Evolutionary conservation across 2,329 filamentous ascomycete species (phyloP).

Genomic region (Colletotrichum higginsianum): DNA sequence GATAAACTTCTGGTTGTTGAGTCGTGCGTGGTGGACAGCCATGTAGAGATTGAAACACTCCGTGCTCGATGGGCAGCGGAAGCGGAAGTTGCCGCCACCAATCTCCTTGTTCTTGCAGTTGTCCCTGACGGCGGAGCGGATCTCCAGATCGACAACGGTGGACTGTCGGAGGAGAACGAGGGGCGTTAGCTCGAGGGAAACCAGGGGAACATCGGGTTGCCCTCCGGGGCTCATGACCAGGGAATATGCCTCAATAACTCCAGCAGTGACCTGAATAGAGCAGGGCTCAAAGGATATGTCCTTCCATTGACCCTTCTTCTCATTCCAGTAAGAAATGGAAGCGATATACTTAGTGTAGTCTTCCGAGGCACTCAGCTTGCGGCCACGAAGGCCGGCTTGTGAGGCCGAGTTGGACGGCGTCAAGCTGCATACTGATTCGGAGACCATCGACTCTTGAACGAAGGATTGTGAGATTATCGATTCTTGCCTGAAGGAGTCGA

Average conservation of each 20-base stretch:
- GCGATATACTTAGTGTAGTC: slow-evolving; percentile 65
- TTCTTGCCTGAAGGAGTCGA: slow-evolving; percentile 22
- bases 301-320: slow-evolving; percentile 72
- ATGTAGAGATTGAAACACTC: slow-evolving; percentile 89
- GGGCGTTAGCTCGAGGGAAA: slow-evolving; percentile 89
- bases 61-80: slow-evolving; percentile 82
- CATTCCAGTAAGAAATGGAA: slow-evolving; percentile 74
- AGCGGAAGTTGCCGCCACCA: slow-evolving; percentile 85
- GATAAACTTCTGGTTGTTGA: slow-evolving; percentile 93
- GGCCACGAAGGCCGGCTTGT: slow-evolving; percentile 75
- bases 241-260: slow-evolving; percentile 71
- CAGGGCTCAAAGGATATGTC: slow-evolving; percentile 68
- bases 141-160: slow-evolving; percentile 93
- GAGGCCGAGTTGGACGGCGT: slow-evolving; percentile 87
- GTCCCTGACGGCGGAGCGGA: slow-evolving; percentile 85
- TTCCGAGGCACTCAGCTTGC: slow-evolving; percentile 60
- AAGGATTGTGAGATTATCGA: slow-evolving; percentile 57
- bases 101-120: slow-evolving; percentile 79
- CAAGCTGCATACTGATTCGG: slow-evolving; percentile 72
- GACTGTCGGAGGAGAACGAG: slow-evolving; percentile 91
- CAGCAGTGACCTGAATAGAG: slow-evolving; percentile 70
- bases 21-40: slow-evolving; percentile 88
- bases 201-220: slow-evolving; percentile 60
- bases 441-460: slow-evolving; percentile 55
- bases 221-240: slow-evolving; percentile 51